A percentile compares a stretch with the other conserved stretches of the same genome.
Conservation (phyloP, 495 filamentous ascomycete species). For the Penicillium fimorum region DNA sequence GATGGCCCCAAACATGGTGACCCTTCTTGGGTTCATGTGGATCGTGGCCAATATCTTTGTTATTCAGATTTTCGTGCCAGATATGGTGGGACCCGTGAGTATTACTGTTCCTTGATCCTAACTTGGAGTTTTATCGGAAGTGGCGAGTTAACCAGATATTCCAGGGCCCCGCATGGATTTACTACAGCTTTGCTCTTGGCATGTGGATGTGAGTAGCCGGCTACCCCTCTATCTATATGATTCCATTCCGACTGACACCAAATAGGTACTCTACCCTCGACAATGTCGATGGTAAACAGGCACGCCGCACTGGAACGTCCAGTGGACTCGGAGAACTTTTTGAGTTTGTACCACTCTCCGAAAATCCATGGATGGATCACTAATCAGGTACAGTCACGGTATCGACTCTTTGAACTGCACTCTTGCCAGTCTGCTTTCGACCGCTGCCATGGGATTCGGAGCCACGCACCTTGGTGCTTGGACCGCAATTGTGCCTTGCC, state of each 20-base stretch:
- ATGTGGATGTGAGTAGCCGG: slow-evolving; percentile 74
- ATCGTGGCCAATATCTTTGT: slow-evolving; percentile 83
- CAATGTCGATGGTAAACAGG: slow-evolving; percentile 98
- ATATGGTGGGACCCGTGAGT: slow-evolving; percentile 84
- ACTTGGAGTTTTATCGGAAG: neutral
- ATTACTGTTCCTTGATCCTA: neutral
- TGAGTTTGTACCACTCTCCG: slow-evolving; percentile 56
- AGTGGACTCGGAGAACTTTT: slow-evolving; percentile 94
- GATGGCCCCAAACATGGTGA: slow-evolving; percentile 97
- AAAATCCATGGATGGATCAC: slow-evolving; percentile 15
- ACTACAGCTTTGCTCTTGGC: slow-evolving; percentile 90
- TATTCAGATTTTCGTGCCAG: slow-evolving; percentile 80
- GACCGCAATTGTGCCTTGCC: slow-evolving; percentile 83
- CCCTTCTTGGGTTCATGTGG: slow-evolving; percentile 90
- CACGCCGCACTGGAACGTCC: slow-evolving; percentile 88
- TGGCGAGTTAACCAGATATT: slow-evolving; percentile 26
- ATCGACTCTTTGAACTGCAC: slow-evolving; percentile 98
- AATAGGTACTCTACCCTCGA: slow-evolving; percentile 90
- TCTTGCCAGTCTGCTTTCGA: slow-evolving; percentile 81
- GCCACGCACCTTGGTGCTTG: slow-evolving; percentile 78
- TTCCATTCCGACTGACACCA: slow-evolving; percentile 2
- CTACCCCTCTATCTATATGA: neutral
- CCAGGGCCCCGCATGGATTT: slow-evolving; percentile 85
- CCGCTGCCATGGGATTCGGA: slow-evolving; percentile 87
- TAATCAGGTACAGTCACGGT: slow-evolving; percentile 65